These are phyloP conservation scores for Epichloe coenophiala DNA, from an alignment of 2,329 filamentous ascomycete species.

Conservation along the genomic window DNA sequence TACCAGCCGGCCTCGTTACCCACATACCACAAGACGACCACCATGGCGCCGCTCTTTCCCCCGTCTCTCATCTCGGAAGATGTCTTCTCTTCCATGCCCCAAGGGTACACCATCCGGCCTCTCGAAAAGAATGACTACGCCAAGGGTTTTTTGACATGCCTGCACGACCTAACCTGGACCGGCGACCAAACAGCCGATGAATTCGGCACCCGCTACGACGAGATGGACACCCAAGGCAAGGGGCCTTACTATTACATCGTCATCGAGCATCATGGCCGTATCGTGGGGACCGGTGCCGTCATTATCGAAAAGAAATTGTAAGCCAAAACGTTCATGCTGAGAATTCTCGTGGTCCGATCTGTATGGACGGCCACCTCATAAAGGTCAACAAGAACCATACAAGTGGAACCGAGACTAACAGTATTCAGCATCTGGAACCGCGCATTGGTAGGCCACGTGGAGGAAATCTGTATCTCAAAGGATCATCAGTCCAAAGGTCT, in stretches of 20 bases:
- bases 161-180: slow-evolving; percentile 64
- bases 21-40: background rate
- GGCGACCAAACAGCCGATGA: slow-evolving; percentile 54
- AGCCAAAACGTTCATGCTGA: slow-evolving; percentile 9
- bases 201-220: slow-evolving; percentile 57
- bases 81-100: slow-evolving; percentile 46
- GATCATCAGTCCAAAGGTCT: slow-evolving; percentile 73
- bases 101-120: slow-evolving; percentile 58
- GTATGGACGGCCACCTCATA: no score
- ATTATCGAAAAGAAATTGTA: slow-evolving; percentile 71
- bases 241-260: slow-evolving; percentile 56
- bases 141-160: slow-evolving; percentile 60
- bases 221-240: slow-evolving; percentile 25
- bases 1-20: background rate
- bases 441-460: slow-evolving; percentile 63
- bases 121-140: slow-evolving; percentile 54
- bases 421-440: slow-evolving; percentile 47
- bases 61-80: slow-evolving; percentile 50
- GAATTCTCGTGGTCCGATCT: no score
- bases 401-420: background rate
- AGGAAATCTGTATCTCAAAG: slow-evolving; percentile 70
- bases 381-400: no score
- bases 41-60: slow-evolving; percentile 41
- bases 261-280: slow-evolving; percentile 46
- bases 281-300: slow-evolving; percentile 64